Percentiles rank a stretch among this genome's conserved stretches.
phyloP scores from a whole-genome alignment of 805 yeast species.

The Groenewaldozyma tartarivorans region DNA sequence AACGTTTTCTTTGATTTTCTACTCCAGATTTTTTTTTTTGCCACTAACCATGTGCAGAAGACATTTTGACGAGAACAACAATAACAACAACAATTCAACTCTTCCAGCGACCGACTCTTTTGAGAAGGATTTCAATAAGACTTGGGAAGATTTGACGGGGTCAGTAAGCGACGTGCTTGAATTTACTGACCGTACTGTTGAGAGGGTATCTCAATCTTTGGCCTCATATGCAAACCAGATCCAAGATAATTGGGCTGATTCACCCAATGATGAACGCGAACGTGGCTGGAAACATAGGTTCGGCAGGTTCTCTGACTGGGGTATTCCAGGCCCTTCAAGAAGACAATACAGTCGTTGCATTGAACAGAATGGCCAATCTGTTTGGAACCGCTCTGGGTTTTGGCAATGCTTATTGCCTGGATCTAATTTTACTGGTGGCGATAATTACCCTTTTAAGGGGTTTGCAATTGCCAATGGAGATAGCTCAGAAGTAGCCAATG shows the following conservation, averaged over 20 bases:
- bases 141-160: slow-evolving; percentile 7
- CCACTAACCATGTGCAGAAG: slow-evolving; percentile 2
- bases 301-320: slow-evolving; percentile 23
- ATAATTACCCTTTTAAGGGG: background rate
- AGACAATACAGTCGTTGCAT: slow-evolving; percentile 54
- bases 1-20: background rate
- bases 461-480: background rate
- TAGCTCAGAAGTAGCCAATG: background rate
- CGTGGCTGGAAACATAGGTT: background rate
- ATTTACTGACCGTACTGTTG: slow-evolving; percentile 11
- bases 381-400: slow-evolving; percentile 77
- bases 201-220: slow-evolving; percentile 8
- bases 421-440: slow-evolving; percentile 13
- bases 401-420: slow-evolving; percentile 89
- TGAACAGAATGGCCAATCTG: slow-evolving; percentile 55
- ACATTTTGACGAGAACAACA: slow-evolving; percentile 1
- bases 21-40: background rate
- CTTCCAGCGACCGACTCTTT: background rate
- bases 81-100: slow-evolving; percentile 3
- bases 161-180: slow-evolving; percentile 11
- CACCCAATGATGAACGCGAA: background rate
- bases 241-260: slow-evolving; percentile 2
- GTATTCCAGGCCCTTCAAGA: slow-evolving; percentile 50
- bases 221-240: slow-evolving; percentile 4
- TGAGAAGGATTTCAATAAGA: slow-evolving; percentile 2